A percentile compares a stretch with the other conserved stretches of the same genome.
These are phyloP conservation scores for Boletus rex-veris DNA, from an alignment of 768 basidiomycete species.

Conservation along the genomic window DNA sequence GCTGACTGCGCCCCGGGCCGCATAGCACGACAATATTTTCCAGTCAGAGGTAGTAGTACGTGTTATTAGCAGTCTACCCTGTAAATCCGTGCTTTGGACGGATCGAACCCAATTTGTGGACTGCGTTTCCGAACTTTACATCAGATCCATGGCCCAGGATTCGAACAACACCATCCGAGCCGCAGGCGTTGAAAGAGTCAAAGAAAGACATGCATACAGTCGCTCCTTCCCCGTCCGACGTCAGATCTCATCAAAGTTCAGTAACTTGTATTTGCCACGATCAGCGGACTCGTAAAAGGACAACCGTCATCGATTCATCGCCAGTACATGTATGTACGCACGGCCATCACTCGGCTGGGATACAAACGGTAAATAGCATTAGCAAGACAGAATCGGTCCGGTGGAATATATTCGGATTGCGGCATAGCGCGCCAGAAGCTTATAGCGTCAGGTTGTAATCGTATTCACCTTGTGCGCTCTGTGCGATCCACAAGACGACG, in stretches of 20 bases:
- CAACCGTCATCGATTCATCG: background rate
- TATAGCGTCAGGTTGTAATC: constrained; percentile 86
- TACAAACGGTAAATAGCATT: constrained; percentile 13
- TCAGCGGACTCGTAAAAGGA: background rate
- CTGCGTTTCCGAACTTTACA: no score
- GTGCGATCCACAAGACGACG: constrained; percentile 89
- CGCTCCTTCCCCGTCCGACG: no score
- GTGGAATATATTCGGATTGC: background rate
- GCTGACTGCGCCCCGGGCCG: no score
- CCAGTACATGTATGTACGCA: background rate
- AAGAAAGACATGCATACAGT: no score
- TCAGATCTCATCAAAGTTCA: background rate
- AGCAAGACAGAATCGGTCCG: background rate
- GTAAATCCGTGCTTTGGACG: no score
- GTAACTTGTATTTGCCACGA: background rate
- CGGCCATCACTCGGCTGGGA: background rate
- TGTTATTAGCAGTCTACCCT: no score
- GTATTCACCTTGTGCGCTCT: constrained; percentile 82
- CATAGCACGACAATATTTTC: no score
- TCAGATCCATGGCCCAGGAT: no score
- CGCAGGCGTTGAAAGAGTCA: no score
- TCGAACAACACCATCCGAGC: no score
- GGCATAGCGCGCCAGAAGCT: background rate
- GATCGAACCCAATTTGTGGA: no score
- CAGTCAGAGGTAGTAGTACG: no score